phyloP scores from a whole-genome alignment of 2,329 filamentous ascomycete species.

The Zarea fungicola region DNA sequence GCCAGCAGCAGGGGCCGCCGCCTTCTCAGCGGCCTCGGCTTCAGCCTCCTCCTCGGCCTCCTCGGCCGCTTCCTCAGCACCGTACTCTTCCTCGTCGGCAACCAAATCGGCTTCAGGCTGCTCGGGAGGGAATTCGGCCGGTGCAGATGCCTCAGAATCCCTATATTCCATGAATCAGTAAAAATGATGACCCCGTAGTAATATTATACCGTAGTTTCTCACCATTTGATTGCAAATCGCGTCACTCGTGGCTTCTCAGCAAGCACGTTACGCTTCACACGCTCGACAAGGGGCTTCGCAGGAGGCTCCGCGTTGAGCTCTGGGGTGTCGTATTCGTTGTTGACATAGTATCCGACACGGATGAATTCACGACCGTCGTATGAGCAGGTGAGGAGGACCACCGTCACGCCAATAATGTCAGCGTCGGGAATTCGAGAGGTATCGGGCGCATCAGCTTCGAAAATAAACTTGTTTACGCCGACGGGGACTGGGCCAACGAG shows the following conservation, averaged over 20 bases:
- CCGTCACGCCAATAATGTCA: constrained; percentile 94
- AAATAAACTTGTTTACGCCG: constrained; percentile 97
- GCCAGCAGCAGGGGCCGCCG: constrained; percentile 41
- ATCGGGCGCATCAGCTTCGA: constrained; percentile 90
- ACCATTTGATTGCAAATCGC: constrained; percentile 98
- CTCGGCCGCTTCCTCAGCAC: constrained; percentile 79
- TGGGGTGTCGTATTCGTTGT: constrained; percentile 96
- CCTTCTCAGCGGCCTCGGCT: constrained; percentile 46
- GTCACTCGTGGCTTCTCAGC: constrained; percentile 97
- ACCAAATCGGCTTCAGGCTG: constrained; percentile 89
- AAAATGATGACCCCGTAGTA: too few relatives aligned
- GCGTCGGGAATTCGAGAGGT: constrained; percentile 86
- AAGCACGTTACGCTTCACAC: constrained; percentile 85
- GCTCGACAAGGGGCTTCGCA: constrained; percentile 86
- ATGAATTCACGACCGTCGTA: constrained; percentile 97
- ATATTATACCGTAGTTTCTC: constrained; percentile 27
- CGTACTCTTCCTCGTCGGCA: constrained; percentile 84
- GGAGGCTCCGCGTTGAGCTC: constrained; percentile 86
- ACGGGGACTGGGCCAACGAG: constrained; percentile 96
- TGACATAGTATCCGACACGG: constrained; percentile 97
- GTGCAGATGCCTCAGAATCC: constrained; percentile 96
- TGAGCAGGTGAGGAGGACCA: constrained; percentile 91
- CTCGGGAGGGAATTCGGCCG: constrained; percentile 92
- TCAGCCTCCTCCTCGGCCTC: constrained; percentile 55
- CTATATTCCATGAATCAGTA: constrained; percentile 45